Conservation (phyloP, 768 basidiomycete species). For the Russula sp. region DNA sequence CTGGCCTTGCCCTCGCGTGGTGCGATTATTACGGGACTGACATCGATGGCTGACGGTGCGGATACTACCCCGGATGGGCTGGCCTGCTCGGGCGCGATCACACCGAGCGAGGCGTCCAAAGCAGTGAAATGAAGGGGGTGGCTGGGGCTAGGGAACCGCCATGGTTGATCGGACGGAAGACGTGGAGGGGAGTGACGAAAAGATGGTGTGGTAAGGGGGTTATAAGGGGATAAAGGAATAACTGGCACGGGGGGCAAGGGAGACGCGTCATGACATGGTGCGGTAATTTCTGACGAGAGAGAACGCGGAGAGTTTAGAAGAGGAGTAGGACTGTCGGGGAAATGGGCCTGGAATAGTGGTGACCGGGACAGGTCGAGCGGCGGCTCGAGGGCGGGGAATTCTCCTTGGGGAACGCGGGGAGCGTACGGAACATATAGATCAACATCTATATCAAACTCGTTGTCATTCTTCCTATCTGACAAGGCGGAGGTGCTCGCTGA, state of each 20-base stretch:
- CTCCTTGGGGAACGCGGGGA: conserved; percentile 27
- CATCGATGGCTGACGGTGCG: conserved; percentile 36
- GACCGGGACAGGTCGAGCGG: conserved; percentile 24
- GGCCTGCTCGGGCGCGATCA: conserved; percentile 53
- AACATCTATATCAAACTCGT: conserved; percentile 26
- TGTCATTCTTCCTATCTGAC: conserved; percentile 26
- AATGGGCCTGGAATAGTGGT: conserved; percentile 18
- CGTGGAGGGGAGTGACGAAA: conserved; percentile 76
- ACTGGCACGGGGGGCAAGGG: conserved; percentile 34
- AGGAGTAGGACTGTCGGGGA: conserved; percentile 29
- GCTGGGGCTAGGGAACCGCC: conserved; percentile 77
- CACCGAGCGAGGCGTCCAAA: conserved; percentile 61
- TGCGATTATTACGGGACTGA: conserved; percentile 37
- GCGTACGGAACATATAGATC: conserved; percentile 24
- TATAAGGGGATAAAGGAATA: conserved; percentile 69
- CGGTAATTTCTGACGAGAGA: conserved; percentile 17
- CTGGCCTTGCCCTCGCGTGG: conserved; percentile 40
- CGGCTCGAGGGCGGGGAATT: conserved; percentile 26
- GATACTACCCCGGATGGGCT: conserved; percentile 41
- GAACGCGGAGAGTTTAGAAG: conserved; percentile 29
- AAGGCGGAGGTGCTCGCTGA: conserved; percentile 18
- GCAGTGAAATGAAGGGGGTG: conserved; percentile 68
- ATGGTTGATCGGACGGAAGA: conserved; percentile 75
- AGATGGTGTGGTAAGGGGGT: conserved; percentile 69
- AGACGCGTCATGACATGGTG: conserved; percentile 26